A percentile compares a stretch with the other conserved stretches of the same genome.
phyloP scores from a whole-genome alignment of 2,329 filamentous ascomycete genomes.

The Penicillium sp. region DNA sequence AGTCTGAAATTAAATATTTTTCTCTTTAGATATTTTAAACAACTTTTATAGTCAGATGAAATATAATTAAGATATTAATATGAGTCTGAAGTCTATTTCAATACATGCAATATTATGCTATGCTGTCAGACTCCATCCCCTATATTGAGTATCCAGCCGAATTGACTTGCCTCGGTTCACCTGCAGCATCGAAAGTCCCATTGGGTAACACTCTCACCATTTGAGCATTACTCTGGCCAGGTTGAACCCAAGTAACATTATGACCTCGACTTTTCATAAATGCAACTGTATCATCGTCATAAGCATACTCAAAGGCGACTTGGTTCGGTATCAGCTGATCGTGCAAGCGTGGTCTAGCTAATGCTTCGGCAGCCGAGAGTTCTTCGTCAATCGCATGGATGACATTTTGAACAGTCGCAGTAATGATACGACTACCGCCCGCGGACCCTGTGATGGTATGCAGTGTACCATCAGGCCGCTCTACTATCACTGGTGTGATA shows the following conservation, averaged over 20 bases:
- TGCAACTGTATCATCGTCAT: too few species aligned
- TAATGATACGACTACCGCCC: conserved; percentile 83
- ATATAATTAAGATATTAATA: too few species aligned
- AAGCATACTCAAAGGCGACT: too few species aligned
- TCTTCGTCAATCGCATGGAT: conserved; percentile 72
- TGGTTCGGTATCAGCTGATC: conserved; percentile 79
- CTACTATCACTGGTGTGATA: conserved; percentile 78
- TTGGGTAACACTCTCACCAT: background rate
- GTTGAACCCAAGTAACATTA: background rate
- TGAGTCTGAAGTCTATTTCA: too few species aligned
- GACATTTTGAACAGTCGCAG: conserved; percentile 73
- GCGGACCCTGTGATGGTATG: conserved; percentile 75
- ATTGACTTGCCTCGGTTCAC: background rate
- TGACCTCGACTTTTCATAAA: background rate
- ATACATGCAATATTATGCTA: too few species aligned
- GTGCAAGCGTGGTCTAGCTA: conserved; percentile 72
- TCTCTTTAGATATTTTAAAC: too few species aligned
- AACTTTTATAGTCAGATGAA: too few species aligned
- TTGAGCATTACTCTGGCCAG: background rate
- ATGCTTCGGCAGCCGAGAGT: conserved; percentile 63
- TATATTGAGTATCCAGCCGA: too few species aligned
- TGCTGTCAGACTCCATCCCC: too few species aligned
- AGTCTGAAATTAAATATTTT: too few species aligned
- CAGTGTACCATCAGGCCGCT: conserved; percentile 66
- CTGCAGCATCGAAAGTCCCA: background rate